phyloP scores from a whole-genome alignment of 108 stramenopile genomes.

The Seminavis robusta region DNA sequence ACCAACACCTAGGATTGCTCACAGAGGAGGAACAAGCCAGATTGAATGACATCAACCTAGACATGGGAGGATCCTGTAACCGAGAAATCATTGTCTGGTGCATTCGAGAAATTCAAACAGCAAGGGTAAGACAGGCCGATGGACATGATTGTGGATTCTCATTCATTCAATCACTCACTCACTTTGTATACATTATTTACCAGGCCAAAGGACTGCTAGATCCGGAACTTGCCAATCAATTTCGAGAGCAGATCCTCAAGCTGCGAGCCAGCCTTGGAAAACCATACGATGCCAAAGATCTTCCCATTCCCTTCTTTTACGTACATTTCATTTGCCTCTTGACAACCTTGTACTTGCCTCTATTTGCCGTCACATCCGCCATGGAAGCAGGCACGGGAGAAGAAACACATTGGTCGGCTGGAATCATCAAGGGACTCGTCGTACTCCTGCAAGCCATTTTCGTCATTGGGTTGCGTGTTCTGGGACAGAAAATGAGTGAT shows the following conservation, averaged over 20 bases:
- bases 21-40: conserved; percentile 25
- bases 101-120: conserved; percentile 12
- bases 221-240: conserved; percentile 3
- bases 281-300: conserved; percentile 34
- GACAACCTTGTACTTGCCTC: conserved; percentile 39
- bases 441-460: conserved; percentile 29
- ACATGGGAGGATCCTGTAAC: conserved; percentile 11
- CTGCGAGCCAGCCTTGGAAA: conserved; percentile 12
- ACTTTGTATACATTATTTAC: too few relatives aligned
- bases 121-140: too few relatives aligned
- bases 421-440: conserved; percentile 16
- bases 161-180: too few relatives aligned
- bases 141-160: too few relatives aligned
- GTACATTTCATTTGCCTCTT: conserved; percentile 44
- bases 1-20: conserved; percentile 21
- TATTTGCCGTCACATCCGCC: conserved; percentile 33
- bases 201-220: conserved; percentile 10
- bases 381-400: conserved; percentile 8
- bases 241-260: conserved; percentile 20
- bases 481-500: conserved; percentile 34
- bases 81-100: conserved; percentile 27
- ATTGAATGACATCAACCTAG: conserved; percentile 24
- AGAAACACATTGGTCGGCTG: conserved; percentile 8
- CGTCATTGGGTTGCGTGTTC: conserved; percentile 26
- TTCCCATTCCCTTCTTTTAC: conserved; percentile 50